Base-by-base conservation (phyloP, 768 basidiomycete species). In the Termitomyces sp. region DNA sequence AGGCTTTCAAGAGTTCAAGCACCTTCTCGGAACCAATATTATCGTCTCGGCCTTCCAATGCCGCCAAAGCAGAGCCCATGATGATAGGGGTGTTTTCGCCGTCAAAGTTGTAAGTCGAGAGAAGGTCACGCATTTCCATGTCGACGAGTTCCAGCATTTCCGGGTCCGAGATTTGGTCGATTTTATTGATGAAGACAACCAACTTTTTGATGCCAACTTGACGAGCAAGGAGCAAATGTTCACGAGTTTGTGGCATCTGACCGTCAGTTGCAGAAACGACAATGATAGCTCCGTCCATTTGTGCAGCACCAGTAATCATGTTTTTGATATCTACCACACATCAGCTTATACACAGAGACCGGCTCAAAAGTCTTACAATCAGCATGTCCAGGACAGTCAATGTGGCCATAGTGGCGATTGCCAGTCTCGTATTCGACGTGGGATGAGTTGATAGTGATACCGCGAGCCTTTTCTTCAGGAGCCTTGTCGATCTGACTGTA, bases 111-210 rank as follows among this genome's bases (percentile, higher is more conserved):
- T 98, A 98, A 14, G 85, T 86, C 3, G 85, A 76, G 24, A 99
- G 82, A 11, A 99, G 81, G 69, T 99, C 97, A 59, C 97, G 88
- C 87, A 99, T 99, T 82, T 99, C 97, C 95, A 99, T 98, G 66
- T 99, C 97, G 60, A 99, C 97, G 59, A 99, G 88, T 77, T 97
- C 94, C 56, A 98, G 78, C 94, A 99, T 98, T 80, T 99, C 97
- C 5, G 88, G 85, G 81, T 99, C 97, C 60, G 88, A 84, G 58
- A 98, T 90, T 78, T 88, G 85, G 76, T 99, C 97, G 60, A 99
- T 87, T 76, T 99, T 99, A 89, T 99, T 99, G 74, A 99, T 94
- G 80, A 97, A 99, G 63, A 99, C 97, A 58, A 98, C 94, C 38
- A 99, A 85, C 72, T 88, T 90, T 76, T 95, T 94, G 70, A 99